phyloP scores from a whole-genome alignment of 1,139 yeast genomes.

The Taiozyma sp. region DNA sequence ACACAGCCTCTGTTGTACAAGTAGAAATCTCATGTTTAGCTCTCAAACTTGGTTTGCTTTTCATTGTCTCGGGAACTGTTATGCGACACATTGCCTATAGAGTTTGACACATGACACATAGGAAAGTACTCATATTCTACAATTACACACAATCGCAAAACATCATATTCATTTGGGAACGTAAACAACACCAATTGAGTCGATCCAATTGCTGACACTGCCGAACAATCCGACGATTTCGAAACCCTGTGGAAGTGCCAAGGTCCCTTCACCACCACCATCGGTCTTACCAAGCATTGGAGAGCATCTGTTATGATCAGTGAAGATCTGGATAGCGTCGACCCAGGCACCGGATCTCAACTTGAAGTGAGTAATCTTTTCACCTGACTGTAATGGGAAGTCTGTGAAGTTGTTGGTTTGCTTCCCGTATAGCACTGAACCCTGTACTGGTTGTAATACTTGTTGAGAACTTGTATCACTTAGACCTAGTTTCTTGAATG shows the following conservation, averaged over 20 bases:
- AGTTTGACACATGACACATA: not conserved
- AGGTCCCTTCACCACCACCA: conserved; percentile 63
- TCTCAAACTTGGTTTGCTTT: not conserved
- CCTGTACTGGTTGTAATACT: not conserved
- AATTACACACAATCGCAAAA: not conserved
- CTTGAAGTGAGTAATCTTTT: conserved; percentile 51
- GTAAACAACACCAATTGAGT: conserved; percentile 54
- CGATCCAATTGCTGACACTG: conserved; percentile 59
- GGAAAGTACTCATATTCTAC: not conserved
- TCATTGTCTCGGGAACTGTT: not conserved
- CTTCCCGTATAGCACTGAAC: conserved; percentile 53
- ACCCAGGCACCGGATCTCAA: conserved; percentile 84
- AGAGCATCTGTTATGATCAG: conserved; percentile 48
- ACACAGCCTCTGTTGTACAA: too few species aligned
- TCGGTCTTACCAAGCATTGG: conserved; percentile 51
- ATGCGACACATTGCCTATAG: not conserved
- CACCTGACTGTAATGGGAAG: conserved; percentile 49
- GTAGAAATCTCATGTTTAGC: too few species aligned
- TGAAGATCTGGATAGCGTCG: conserved; percentile 69
- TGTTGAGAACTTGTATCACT: not conserved
- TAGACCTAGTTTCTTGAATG: conserved; percentile 3
- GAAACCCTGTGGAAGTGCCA: conserved; percentile 56
- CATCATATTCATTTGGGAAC: conserved; percentile 14
- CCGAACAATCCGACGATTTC: conserved; percentile 66
- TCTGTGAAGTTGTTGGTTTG: conserved; percentile 54